Conservation (phyloP, 2,329 filamentous ascomycete species). For the Herpotrichia juniperi region DNA sequence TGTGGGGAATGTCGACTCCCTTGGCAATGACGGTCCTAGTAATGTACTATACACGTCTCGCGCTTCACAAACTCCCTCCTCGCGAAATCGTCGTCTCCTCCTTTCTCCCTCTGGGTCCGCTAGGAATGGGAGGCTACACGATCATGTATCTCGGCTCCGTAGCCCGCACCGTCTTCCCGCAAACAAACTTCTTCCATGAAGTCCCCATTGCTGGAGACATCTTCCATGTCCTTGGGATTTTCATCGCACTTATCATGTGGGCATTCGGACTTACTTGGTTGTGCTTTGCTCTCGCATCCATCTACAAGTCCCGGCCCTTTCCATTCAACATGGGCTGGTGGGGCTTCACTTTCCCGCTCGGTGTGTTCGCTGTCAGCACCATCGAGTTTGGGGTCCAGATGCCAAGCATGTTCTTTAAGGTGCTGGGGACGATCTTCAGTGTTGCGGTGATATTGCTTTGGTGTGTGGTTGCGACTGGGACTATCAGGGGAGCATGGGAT, state of each 20-base stretch:
- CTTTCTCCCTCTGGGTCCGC: slow-evolving; percentile 70
- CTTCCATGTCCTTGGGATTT: slow-evolving; percentile 64
- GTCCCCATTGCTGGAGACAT: slow-evolving; percentile 56
- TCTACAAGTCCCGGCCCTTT: slow-evolving; percentile 52
- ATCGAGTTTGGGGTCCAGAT: slow-evolving; percentile 58
- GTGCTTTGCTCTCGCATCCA: slow-evolving; percentile 58
- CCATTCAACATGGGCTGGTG: slow-evolving; percentile 70
- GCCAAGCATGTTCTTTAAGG: slow-evolving; percentile 61
- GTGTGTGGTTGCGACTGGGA: slow-evolving; percentile 60
- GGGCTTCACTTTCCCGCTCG: slow-evolving; percentile 66
- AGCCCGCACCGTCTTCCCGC: slow-evolving; percentile 49
- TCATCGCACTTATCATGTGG: slow-evolving; percentile 62
- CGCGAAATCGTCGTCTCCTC: slow-evolving; percentile 71
- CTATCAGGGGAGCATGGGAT: slow-evolving; percentile 54
- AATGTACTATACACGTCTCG: slow-evolving; percentile 73
- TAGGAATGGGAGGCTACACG: slow-evolving; percentile 70
- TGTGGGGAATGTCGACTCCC: slow-evolving; percentile 70
- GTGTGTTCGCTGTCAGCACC: slow-evolving; percentile 61
- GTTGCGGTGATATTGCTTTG: slow-evolving; percentile 60
- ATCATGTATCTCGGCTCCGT: slow-evolving; percentile 59
- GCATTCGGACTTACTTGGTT: slow-evolving; percentile 62
- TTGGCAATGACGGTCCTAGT: slow-evolving; percentile 68
- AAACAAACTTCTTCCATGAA: slow-evolving; percentile 44
- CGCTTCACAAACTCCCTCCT: slow-evolving; percentile 69
- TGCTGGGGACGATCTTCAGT: slow-evolving; percentile 63